Evolutionary conservation across 495 filamentous ascomycete species (phyloP), one percentile per base, ranked within the genome.

Genomic region (Talaromyces ruber): DNA sequence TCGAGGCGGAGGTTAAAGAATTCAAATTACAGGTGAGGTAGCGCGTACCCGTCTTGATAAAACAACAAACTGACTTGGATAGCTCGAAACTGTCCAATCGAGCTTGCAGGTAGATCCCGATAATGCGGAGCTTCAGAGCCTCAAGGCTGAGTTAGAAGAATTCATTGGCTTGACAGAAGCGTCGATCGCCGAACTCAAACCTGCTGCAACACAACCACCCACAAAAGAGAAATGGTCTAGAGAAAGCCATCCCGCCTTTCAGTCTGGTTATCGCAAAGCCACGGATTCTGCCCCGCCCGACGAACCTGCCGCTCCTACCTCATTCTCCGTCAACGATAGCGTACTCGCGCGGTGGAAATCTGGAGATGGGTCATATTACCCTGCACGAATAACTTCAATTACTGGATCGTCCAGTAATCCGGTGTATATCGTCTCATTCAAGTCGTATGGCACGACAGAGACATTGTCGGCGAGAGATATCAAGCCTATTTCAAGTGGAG

Each of bases 401-500:
- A 97, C 93, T 39, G 94, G 94, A 64, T 94, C 91, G 4, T 87
- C 87, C 21, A 88, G 85, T 59, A 88, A 88, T 34, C 95, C 93
- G 16, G 86, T 97, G 57, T 98, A 97, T 71, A 86, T 89, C 56
- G 93, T 98, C 64, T 93, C 87, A 58, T 98, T 98, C 81, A 92
- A 93, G 74, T 88, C 81, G 60, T 97, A 98, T 69, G 68, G 65
- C 37, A 92, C 84, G 16, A 91, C 91, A 52, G 91, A 97, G 74
- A 95, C 90, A 52, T 77, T 97, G 64, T 83, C 88, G 57, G 81
- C 86, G 62, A 89, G 91, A 75, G 91, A 97, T 70, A 88, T 98
- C 69, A 88, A 88, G 64, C 88, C 93, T 59, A 74, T 93, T 39
- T 74, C 78, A 45, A 83, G 80, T 71, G 73, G 68, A 76, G 54